These are phyloP conservation scores for Taiwanofungus camphoratus DNA, from an alignment of 1,284 basidiomycete genomes.

Conservation along the genomic window DNA sequence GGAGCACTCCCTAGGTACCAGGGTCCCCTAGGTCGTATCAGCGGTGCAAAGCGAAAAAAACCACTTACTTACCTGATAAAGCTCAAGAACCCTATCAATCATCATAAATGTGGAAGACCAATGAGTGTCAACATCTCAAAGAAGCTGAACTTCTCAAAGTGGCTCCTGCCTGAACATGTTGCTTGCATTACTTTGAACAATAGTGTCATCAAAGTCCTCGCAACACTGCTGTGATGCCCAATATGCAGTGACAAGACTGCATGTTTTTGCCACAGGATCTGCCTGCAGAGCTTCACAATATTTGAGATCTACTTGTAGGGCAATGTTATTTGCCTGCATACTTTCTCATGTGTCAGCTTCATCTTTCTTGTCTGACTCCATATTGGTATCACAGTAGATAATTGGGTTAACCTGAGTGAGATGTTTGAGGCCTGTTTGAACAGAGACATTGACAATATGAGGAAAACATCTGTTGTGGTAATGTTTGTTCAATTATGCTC, in stretches of 20 bases:
- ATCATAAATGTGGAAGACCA: slow-evolving; percentile 38
- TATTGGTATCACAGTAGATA: background rate
- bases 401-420: background rate
- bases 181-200: background rate
- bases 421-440: slow-evolving; percentile 20
- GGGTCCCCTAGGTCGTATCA: too few relatives aligned
- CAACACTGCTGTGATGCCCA: slow-evolving; percentile 1
- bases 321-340: background rate
- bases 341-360: background rate
- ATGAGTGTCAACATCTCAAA: slow-evolving; percentile 31
- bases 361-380: background rate
- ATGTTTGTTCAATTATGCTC: background rate
- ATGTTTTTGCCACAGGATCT: background rate
- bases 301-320: background rate
- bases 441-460: slow-evolving; percentile 28
- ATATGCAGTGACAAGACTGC: background rate
- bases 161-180: background rate
- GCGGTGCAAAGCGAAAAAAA: too few relatives aligned
- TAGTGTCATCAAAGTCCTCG: background rate
- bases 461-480: slow-evolving; percentile 29
- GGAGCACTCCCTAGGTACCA: too few relatives aligned
- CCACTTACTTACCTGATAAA: slow-evolving; percentile 3
- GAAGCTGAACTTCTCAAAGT: slow-evolving; percentile 17
- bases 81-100: slow-evolving; percentile 22
- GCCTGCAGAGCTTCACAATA: background rate